A percentile compares a stretch with the other conserved stretches of the same genome.
Evolutionary conservation across 164 flowering plant species (phyloP).

Genomic region (Chloranthus sessilifolius): DNA sequence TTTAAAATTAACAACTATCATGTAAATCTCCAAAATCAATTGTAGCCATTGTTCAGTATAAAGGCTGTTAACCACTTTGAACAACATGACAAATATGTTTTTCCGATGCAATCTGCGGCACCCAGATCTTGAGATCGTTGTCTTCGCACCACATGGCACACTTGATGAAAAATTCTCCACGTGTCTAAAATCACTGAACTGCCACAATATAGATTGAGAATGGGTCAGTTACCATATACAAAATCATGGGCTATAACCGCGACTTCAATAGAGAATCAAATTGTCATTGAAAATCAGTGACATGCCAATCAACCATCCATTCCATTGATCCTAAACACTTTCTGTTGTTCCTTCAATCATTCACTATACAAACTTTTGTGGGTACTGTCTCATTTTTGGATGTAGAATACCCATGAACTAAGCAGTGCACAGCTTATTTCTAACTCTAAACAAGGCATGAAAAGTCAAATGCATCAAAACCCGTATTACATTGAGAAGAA

Average conservation of each 20-base stretch:
- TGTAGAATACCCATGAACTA: background rate
- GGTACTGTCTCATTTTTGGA: background rate
- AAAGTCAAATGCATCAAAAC: slow-evolving; percentile 7
- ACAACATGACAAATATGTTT: no score
- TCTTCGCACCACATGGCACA: no score
- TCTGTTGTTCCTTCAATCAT: background rate
- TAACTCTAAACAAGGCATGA: slow-evolving; percentile 2
- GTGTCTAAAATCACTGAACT: no score
- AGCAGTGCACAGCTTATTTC: slow-evolving; percentile 6
- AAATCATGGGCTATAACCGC: background rate
- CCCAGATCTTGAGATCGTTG: no score
- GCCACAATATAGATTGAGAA: no score
- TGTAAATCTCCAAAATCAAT: no score
- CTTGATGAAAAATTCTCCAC: no score
- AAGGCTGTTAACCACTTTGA: no score
- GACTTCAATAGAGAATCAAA: background rate
- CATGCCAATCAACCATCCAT: slow-evolving; percentile 2
- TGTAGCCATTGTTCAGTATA: no score
- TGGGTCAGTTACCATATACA: no score
- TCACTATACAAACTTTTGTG: slow-evolving; percentile 5
- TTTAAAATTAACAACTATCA: no score
- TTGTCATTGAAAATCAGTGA: background rate
- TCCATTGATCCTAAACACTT: background rate
- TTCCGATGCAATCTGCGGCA: no score
- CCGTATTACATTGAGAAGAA: background rate